These are phyloP conservation scores for Allomyces arbusculus DNA, from an alignment of 192 early-diverging fungal genomes.

Conservation along the genomic window DNA sequence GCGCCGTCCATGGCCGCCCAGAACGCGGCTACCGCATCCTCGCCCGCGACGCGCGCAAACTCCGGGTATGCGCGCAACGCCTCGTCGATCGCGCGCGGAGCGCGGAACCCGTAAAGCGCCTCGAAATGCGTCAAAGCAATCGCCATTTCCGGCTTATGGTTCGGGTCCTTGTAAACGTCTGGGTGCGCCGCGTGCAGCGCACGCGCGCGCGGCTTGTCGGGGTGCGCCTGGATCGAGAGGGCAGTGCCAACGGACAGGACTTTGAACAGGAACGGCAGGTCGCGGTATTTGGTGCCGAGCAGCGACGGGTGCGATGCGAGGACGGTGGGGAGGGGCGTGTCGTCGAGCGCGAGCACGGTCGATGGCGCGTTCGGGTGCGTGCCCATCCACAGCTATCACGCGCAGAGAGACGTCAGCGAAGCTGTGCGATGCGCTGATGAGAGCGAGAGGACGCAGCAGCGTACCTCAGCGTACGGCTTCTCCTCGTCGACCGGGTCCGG, in stretches of 20 bases:
- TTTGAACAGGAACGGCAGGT: slow-evolving; percentile 96
- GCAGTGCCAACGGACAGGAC: slow-evolving; percentile 72
- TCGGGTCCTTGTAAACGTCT: slow-evolving; percentile 75
- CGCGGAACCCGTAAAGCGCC: slow-evolving; percentile 81
- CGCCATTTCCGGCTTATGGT: slow-evolving; percentile 96
- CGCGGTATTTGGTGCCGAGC: slow-evolving; percentile 28
- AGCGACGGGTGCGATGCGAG: slow-evolving; percentile 28
- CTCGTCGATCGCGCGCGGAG: slow-evolving; percentile 48
- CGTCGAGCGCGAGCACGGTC: slow-evolving; percentile 15
- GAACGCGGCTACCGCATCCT: slow-evolving; percentile 21
- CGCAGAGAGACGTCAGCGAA: slow-evolving; percentile 1
- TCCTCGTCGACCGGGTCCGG: slow-evolving; percentile 29
- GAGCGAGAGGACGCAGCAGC: not conserved
- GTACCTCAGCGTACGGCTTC: slow-evolving; percentile 77
- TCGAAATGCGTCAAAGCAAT: slow-evolving; percentile 87
- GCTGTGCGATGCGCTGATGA: not conserved
- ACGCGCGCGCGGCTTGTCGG: slow-evolving; percentile 71
- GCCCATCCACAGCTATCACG: slow-evolving; percentile 79
- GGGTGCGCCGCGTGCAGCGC: slow-evolving; percentile 49
- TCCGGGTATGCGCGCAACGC: slow-evolving; percentile 58
- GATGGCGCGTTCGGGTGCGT: slow-evolving; percentile 88
- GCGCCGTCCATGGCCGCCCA: slow-evolving; percentile 1
- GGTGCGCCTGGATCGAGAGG: slow-evolving; percentile 94
- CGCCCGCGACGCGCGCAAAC: slow-evolving; percentile 43
- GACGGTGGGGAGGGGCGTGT: slow-evolving; percentile 36